Base-by-base conservation (phyloP, 768 basidiomycete species). In the Suillus subaureus region DNA sequence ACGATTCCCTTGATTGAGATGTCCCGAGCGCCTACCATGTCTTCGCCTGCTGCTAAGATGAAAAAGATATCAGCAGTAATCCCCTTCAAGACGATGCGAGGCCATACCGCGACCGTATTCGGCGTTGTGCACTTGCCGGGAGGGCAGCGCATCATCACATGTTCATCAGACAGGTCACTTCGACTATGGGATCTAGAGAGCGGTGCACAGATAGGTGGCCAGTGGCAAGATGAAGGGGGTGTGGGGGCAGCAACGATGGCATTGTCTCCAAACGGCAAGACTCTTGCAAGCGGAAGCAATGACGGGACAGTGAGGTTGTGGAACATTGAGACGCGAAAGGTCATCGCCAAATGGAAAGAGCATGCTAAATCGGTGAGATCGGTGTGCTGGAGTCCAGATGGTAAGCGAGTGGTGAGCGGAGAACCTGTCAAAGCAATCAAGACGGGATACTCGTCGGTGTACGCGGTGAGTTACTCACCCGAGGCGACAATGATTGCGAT, bases 171-270 rank as follows among this genome's bases (percentile, higher is more conserved):
- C 61, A 12, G 40, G 1, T 66, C 68, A 16, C 42, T 69, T 7
- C 64, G 68, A 31, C 8, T 68, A 16, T 69, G 68, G 68, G 35
- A 69, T 45, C 15, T 45, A 2, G 52, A 61, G 42, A 52, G 18
- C 6, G 80, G 82, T 67, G 78, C 78, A 26, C 56, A 31, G 18
- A 21, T 61, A 9, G 66, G 61, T n/a, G 60, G 64, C 1, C 54
- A 39, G 26, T 54, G 52, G 52, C 8, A 31, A 33, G 72, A 73
- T 37, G 35, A 39, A 3, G 64, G 57, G 31, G 42, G 64, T 26
- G 16, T n/a, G n/a, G n/a, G 13, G 11, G 42, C 18, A 9, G 3
- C 0, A 21, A 21, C 23, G 4, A n/a, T 40, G 61, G 45, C 18
- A 26, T 45, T 37, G 40, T 42, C 40, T 18, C 42, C 52, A 5